Percentiles rank a stretch among this genome's conserved stretches.
phyloP scores from a whole-genome alignment of 495 filamentous ascomycete genomes.

The Annulohypoxylon maeteangense region DNA sequence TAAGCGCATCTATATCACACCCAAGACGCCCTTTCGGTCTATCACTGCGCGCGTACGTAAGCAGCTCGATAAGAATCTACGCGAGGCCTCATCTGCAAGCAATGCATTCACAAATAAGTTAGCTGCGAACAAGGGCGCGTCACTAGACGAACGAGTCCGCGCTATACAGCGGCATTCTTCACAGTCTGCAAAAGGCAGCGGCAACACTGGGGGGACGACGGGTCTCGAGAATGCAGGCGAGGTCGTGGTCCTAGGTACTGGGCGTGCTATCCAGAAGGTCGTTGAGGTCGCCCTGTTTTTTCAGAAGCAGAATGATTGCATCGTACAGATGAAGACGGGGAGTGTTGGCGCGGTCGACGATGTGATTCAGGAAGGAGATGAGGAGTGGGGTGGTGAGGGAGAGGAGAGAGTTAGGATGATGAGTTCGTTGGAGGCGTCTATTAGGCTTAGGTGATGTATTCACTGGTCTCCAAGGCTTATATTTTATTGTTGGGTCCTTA shows the following conservation, averaged over 20 bases:
- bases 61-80: constrained; percentile 74
- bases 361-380: constrained; percentile 59
- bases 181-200: background rate
- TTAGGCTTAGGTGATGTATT: constrained; percentile 59
- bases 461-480: too few species aligned
- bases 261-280: constrained; percentile 79
- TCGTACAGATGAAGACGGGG: constrained; percentile 69
- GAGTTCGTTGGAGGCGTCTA: constrained; percentile 72
- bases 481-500: too few species aligned
- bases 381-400: constrained; percentile 58
- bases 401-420: constrained; percentile 71
- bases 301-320: constrained; percentile 65
- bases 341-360: constrained; percentile 78
- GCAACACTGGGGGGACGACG: constrained; percentile 24
- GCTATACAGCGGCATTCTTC: constrained; percentile 51
- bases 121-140: constrained; percentile 48
- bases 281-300: constrained; percentile 72
- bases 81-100: constrained; percentile 50
- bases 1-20: constrained; percentile 80
- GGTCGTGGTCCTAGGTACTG: constrained; percentile 81
- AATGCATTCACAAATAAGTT: constrained; percentile 53
- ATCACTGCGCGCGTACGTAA: constrained; percentile 82
- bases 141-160: constrained; percentile 55
- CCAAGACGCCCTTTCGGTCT: constrained; percentile 80
- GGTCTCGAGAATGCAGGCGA: constrained; percentile 58